Evolutionary conservation across 768 basidiomycete genomes (phyloP).

Genomic region (Lactarius akahatsu): DNA sequence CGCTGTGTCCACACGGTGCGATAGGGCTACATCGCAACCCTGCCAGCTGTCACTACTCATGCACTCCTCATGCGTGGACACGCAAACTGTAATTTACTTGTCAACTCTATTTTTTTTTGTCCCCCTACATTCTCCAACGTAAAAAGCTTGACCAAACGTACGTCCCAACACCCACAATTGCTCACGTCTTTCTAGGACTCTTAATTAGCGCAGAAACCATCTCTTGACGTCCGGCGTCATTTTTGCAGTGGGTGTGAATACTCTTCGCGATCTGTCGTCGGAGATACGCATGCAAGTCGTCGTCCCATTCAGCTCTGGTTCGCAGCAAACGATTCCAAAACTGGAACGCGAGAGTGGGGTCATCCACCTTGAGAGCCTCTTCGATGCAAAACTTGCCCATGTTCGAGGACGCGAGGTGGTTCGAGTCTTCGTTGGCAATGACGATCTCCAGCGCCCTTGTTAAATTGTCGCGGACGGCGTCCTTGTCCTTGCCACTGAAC

Average conservation of each 20-base stretch:
- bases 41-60: constrained; percentile 21
- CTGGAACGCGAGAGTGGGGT: constrained; percentile 53
- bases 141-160: constrained; percentile 8
- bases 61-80: background rate
- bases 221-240: constrained; percentile 33
- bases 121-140: constrained; percentile 8
- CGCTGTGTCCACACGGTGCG: background rate
- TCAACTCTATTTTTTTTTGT: constrained; percentile 25
- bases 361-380: constrained; percentile 48
- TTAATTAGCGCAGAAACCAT: constrained; percentile 42
- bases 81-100: constrained; percentile 8
- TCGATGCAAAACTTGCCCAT: constrained; percentile 53
- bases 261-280: constrained; percentile 44
- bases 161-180: background rate
- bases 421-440: constrained; percentile 37
- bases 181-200: constrained; percentile 10
- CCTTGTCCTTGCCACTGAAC: constrained; percentile 31
- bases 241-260: constrained; percentile 36
- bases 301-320: constrained; percentile 47
- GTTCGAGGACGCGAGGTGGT: constrained; percentile 43
- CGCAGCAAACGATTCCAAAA: constrained; percentile 58
- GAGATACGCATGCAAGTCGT: constrained; percentile 44
- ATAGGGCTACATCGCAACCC: constrained; percentile 7
- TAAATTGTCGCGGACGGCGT: constrained; percentile 39
- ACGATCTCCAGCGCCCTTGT: constrained; percentile 45